phyloP scores from a whole-genome alignment of 805 yeast species.

The Saccharomycopsis synnaedendra region DNA sequence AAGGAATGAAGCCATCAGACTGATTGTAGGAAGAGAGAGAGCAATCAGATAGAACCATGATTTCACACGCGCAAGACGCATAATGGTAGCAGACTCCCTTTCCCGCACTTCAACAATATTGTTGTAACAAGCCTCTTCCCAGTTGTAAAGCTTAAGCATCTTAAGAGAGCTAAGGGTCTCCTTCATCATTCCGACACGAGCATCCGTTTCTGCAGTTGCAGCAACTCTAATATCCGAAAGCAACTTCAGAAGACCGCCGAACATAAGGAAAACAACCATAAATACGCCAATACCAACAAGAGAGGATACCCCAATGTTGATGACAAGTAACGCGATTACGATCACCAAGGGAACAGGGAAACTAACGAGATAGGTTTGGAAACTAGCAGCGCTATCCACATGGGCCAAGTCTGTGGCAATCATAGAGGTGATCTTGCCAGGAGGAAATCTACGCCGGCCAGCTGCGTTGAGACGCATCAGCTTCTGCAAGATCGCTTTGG shows the following conservation, averaged over 20 bases:
- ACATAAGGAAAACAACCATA: constrained; percentile 20
- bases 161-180: constrained; percentile 53
- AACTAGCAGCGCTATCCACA: constrained; percentile 56
- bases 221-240: constrained; percentile 31
- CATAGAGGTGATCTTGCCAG: constrained; percentile 57
- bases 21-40: constrained; percentile 37
- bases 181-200: constrained; percentile 48
- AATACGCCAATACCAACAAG: constrained; percentile 53
- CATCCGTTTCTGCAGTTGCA: constrained; percentile 53
- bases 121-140: constrained; percentile 68
- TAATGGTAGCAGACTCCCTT: constrained; percentile 45
- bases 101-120: constrained; percentile 41
- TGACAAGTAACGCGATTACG: constrained; percentile 47
- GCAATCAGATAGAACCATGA: constrained; percentile 41
- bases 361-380: constrained; percentile 37
- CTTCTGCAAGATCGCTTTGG: constrained; percentile 55
- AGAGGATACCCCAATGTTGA: constrained; percentile 58
- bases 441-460: constrained; percentile 42
- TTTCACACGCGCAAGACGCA: constrained; percentile 49
- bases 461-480: constrained; percentile 44
- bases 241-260: constrained; percentile 27
- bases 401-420: constrained; percentile 71
- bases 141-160: constrained; percentile 71
- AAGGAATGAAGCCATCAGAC: constrained; percentile 44
- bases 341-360: constrained; percentile 49